These are phyloP conservation scores for Quercus mongolica DNA, from an alignment of 306 rosid species.

Conservation along the genomic window DNA sequence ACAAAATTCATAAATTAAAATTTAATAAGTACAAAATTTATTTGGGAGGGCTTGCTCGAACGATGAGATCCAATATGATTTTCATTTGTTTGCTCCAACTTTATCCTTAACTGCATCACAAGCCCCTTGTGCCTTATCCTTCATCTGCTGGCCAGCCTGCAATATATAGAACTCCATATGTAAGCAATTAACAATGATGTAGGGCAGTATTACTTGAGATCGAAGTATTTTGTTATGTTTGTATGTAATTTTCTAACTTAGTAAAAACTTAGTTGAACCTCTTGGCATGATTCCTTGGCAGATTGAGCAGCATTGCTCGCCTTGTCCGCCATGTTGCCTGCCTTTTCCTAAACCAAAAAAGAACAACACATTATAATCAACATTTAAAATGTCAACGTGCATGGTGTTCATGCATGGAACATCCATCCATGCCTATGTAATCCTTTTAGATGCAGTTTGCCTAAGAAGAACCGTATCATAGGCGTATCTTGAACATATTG, in stretches of 20 bases:
- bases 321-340: conserved; percentile 28
- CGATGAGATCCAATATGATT: not conserved
- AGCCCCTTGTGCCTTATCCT: conserved; percentile 28
- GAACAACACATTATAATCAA: not conserved
- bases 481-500: too few species aligned
- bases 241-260: not conserved
- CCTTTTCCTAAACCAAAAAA: conserved; percentile 38
- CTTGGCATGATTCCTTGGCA: conserved; percentile 38
- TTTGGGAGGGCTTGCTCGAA: not conserved
- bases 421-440: not conserved
- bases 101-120: conserved; percentile 14
- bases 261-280: conserved; percentile 17
- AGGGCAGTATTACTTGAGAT: not conserved
- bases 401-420: not conserved
- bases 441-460: not conserved
- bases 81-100: conserved; percentile 27
- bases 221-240: not conserved
- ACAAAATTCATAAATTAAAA: not conserved
- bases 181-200: not conserved
- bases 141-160: conserved; percentile 40
- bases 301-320: conserved; percentile 40
- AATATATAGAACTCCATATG: not conserved
- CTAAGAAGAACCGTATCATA: too few species aligned
- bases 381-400: not conserved
- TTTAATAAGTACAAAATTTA: not conserved